Evolutionary conservation across 768 basidiomycete genomes (phyloP).

Genomic region (Trichaptum fuscoviolaceum): DNA sequence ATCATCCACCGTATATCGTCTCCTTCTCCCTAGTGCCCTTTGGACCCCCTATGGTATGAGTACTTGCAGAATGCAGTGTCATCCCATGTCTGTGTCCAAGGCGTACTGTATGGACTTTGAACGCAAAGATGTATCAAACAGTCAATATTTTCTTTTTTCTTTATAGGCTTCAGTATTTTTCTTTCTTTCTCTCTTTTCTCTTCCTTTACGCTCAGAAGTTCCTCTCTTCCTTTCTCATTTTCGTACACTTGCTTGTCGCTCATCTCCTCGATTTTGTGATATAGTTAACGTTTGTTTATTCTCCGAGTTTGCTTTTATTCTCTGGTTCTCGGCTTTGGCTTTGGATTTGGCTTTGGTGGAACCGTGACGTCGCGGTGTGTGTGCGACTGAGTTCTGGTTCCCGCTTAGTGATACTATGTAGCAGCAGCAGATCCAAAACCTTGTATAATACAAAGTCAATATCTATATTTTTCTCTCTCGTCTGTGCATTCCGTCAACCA

Average conservation of each 20-base stretch:
- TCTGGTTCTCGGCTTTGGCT: background rate
- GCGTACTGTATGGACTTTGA: background rate
- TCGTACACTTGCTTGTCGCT: no score
- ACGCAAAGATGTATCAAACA: background rate
- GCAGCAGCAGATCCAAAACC: no score
- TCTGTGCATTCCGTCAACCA: no score
- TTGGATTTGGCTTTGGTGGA: background rate
- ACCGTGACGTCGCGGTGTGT: no score
- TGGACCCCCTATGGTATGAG: no score
- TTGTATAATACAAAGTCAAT: no score
- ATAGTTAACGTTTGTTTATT: slow-evolving; percentile 1
- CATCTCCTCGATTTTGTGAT: background rate
- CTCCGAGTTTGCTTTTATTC: background rate
- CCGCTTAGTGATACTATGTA: no score
- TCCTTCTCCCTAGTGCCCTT: background rate
- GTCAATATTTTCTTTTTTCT: slow-evolving; percentile 1
- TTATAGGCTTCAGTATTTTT: background rate
- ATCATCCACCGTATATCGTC: background rate
- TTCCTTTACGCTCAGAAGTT: background rate
- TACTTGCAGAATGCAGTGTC: no score
- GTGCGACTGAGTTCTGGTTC: no score
- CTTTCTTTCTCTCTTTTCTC: background rate
- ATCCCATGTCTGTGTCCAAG: background rate
- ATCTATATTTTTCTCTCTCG: no score
- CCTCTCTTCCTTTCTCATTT: no score